A percentile compares a stretch with the other conserved stretches of the same genome.
Evolutionary conservation across 2,329 filamentous ascomycete species (phyloP).

Genomic region (Beauveria medogensis): DNA sequence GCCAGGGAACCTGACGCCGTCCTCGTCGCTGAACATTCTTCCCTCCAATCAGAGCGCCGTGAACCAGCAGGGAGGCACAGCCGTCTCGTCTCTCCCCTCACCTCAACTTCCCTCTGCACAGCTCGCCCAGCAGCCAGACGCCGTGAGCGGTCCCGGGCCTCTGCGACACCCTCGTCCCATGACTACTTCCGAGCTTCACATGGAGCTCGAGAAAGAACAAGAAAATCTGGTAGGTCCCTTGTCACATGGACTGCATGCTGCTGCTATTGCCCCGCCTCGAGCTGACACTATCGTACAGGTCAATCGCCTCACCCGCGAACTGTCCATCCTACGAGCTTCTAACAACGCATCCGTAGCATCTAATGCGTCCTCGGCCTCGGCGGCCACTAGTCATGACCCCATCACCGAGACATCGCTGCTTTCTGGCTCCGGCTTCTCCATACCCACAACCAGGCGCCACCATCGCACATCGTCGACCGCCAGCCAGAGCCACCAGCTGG

Average conservation of each 20-base stretch:
- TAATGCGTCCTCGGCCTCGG: conserved; percentile 55
- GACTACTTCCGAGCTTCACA: conserved; percentile 81
- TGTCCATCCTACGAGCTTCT: conserved; percentile 68
- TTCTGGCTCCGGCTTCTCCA: conserved; percentile 49
- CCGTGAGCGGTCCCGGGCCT: conserved; percentile 57
- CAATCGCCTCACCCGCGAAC: conserved; percentile 85
- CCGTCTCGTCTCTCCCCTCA: conserved; percentile 24
- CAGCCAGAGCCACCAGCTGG: conserved; percentile 38
- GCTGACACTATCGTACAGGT: conserved; percentile 45
- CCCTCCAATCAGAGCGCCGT: conserved; percentile 47
- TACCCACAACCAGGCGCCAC: conserved; percentile 46
- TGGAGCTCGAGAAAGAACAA: conserved; percentile 88
- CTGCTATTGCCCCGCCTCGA: background rate
- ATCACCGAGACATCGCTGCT: conserved; percentile 44
- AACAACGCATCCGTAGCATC: conserved; percentile 60
- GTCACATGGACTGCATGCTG: background rate
- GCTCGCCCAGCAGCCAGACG: conserved; percentile 21
- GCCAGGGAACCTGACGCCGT: conserved; percentile 19
- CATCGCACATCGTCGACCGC: conserved; percentile 52
- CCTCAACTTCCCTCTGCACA: conserved; percentile 20
- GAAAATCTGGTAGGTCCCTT: conserved; percentile 68
- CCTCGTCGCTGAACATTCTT: conserved; percentile 46
- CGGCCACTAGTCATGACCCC: conserved; percentile 41
- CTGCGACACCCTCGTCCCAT: conserved; percentile 79
- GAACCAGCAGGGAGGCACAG: conserved; percentile 21